A percentile compares a stretch with the other conserved stretches of the same genome.
Conservation (phyloP, 2,329 filamentous ascomycete genomes). For the Clathrospora elynae region DNA sequence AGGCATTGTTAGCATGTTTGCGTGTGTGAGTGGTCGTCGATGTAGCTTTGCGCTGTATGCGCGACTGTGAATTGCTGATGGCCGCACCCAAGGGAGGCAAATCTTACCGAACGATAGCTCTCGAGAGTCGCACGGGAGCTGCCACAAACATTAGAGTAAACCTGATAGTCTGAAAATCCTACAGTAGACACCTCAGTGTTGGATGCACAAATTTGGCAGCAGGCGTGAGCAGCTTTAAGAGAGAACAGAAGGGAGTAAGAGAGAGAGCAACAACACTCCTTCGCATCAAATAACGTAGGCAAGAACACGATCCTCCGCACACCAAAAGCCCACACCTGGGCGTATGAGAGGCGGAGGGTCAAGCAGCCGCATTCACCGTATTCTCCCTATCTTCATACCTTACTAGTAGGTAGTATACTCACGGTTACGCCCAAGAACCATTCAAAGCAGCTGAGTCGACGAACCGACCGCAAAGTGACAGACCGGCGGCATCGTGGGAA, state of each 20-base stretch:
- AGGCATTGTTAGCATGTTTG: slow-evolving; percentile 6
- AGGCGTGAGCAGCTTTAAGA: background rate
- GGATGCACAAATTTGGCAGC: background rate
- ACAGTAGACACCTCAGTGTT: background rate
- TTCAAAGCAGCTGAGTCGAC: too few relatives aligned
- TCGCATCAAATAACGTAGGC: background rate
- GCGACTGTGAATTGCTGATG: background rate
- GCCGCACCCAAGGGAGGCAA: slow-evolving; percentile 3
- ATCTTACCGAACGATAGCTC: slow-evolving; percentile 10
- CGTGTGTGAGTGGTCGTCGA: background rate
- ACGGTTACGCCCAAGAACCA: too few relatives aligned
- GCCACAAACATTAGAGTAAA: background rate
- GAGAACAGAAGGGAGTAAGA: background rate
- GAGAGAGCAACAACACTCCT: background rate
- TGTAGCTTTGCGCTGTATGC: background rate
- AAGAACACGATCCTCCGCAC: background rate
- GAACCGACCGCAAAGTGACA: too few relatives aligned
- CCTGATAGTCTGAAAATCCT: background rate
- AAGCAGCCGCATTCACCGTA: slow-evolving; percentile 3
- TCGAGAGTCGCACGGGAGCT: slow-evolving; percentile 1
- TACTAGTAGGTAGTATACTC: too few relatives aligned
- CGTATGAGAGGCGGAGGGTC: slow-evolving; percentile 1
- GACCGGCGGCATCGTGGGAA: too few relatives aligned
- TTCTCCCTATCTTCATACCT: background rate
- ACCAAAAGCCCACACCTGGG: background rate